Evolutionary conservation across 176 grass and related monocot species (phyloP).

Genomic region (Aegilops bicornis): DNA sequence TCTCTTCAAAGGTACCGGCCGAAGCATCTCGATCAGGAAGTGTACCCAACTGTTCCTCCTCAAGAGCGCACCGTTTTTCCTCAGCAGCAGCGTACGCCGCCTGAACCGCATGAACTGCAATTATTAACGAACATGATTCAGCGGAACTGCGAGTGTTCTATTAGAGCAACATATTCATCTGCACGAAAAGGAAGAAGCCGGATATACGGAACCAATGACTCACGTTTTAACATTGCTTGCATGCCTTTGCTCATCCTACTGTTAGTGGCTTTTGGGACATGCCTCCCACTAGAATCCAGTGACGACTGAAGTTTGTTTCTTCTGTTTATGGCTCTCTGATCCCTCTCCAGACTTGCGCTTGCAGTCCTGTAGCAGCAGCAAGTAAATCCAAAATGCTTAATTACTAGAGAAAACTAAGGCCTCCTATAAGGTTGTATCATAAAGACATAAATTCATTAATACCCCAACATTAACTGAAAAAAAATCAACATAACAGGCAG

Average conservation of each 20-base stretch:
- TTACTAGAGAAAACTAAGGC: not conserved
- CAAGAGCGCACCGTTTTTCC: not conserved
- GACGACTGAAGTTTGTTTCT: not conserved
- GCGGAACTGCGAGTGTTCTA: not conserved
- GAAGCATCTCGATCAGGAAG: not conserved
- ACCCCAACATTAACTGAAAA: not conserved
- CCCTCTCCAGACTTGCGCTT: not conserved
- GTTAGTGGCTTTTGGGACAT: not conserved
- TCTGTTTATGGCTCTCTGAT: not conserved
- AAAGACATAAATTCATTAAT: not conserved
- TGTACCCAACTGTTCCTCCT: not conserved
- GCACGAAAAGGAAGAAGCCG: not conserved
- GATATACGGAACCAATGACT: not conserved
- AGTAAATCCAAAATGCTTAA: not conserved
- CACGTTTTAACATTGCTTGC: not conserved
- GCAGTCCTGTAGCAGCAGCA: conserved; percentile 5
- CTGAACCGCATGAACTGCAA: not conserved
- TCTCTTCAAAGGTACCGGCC: not conserved
- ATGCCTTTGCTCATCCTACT: not conserved
- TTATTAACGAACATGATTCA: not conserved
- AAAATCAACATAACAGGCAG: not conserved
- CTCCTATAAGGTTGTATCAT: not conserved
- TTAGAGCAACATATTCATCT: not conserved
- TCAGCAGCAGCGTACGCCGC: not conserved
- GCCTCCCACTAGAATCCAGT: not conserved